A percentile compares a stretch with the other conserved stretches of the same genome.
Conservation (phyloP, 2,329 filamentous ascomycete genomes). For the Apiospora malaysiana region DNA sequence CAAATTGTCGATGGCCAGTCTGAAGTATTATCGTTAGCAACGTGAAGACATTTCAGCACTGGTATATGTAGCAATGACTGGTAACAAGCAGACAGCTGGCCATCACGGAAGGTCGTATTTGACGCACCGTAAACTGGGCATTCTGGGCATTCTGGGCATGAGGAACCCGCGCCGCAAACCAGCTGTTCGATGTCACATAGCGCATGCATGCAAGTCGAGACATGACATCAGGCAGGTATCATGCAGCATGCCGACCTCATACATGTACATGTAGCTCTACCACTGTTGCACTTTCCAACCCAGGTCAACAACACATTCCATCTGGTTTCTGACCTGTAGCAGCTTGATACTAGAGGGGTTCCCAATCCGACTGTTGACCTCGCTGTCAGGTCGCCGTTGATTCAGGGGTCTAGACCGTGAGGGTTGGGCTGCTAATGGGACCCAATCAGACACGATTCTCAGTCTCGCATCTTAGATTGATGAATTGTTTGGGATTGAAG, state of each 20-base stretch:
- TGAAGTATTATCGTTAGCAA: no score
- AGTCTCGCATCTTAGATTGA: neutral
- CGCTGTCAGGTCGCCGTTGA: no score
- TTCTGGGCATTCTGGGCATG: neutral
- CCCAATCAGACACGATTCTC: neutral
- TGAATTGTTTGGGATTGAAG: neutral
- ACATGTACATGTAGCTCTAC: neutral
- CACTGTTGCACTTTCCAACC: neutral
- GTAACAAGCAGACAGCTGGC: no score
- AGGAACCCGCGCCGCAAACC: neutral
- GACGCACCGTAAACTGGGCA: no score
- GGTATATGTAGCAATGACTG: no score
- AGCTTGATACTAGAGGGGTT: neutral
- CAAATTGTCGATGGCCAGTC: no score
- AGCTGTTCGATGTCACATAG: slow-evolving; percentile 8
- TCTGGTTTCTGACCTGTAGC: neutral
- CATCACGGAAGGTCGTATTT: no score
- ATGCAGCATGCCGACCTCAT: neutral
- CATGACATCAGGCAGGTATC: neutral
- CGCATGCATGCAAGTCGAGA: neutral
- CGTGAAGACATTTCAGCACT: no score
- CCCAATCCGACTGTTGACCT: neutral
- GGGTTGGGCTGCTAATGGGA: neutral
- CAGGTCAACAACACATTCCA: neutral
- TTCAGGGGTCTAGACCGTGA: neutral